A percentile compares a stretch with the other conserved stretches of the same genome.
phyloP scores from a whole-genome alignment of 805 yeast genomes.

The Tetrapisispora namnaoensis region DNA sequence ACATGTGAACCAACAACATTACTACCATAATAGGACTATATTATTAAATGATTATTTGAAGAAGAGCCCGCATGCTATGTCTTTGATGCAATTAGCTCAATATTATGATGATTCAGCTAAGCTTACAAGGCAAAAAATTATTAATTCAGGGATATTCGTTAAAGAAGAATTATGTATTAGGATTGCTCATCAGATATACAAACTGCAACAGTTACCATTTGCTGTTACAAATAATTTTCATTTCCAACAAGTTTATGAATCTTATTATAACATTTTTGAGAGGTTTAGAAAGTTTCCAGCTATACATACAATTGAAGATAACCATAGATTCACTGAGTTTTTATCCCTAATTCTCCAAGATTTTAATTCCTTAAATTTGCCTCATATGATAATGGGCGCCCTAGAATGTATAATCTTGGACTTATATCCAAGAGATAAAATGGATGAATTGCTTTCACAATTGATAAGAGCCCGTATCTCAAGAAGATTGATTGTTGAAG shows the following conservation, averaged over 20 bases:
- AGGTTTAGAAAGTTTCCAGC: slow-evolving; percentile 64
- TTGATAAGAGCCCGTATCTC: slow-evolving; percentile 80
- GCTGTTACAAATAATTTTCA: slow-evolving; percentile 79
- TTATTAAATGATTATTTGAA: slow-evolving; percentile 26
- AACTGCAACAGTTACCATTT: slow-evolving; percentile 74
- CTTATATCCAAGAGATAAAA: slow-evolving; percentile 46
- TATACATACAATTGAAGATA: slow-evolving; percentile 63
- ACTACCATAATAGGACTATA: slow-evolving; percentile 49
- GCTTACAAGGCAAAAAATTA: slow-evolving; percentile 63
- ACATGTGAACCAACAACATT: slow-evolving; percentile 60
- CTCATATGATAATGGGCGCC: slow-evolving; percentile 90
- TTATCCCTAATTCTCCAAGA: slow-evolving; percentile 55
- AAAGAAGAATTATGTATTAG: slow-evolving; percentile 77
- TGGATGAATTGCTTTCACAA: slow-evolving; percentile 68
- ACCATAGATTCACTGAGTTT: slow-evolving; percentile 58
- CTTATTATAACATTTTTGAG: slow-evolving; percentile 81
- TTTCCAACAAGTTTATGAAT: slow-evolving; percentile 77
- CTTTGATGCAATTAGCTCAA: slow-evolving; percentile 81
- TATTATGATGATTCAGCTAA: slow-evolving; percentile 57
- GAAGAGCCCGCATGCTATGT: slow-evolving; percentile 76
- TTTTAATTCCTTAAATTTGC: slow-evolving; percentile 71
- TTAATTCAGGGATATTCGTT: slow-evolving; percentile 82
- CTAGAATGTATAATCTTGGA: slow-evolving; percentile 60
- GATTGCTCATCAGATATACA: slow-evolving; percentile 68
- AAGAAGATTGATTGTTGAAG: slow-evolving; percentile 83